Evolutionary conservation across 2,329 filamentous ascomycete genomes (phyloP), one percentile per base, ranked within the genome.

Genomic region (Stagonosporopsis cucurbitacearum): DNA sequence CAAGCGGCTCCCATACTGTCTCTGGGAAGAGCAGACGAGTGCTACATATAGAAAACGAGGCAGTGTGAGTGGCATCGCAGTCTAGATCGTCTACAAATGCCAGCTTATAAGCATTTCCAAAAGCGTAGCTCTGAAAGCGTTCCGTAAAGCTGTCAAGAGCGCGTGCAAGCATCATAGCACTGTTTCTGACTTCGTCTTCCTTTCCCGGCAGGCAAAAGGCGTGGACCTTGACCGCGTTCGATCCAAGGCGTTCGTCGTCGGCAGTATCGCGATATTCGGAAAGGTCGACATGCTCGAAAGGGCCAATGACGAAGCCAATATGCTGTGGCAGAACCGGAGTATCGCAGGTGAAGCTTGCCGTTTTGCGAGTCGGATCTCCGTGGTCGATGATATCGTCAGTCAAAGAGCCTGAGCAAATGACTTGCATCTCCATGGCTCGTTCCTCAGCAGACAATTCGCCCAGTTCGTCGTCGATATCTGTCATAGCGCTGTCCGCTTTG

Each of bases 21-120:
- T 92, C 87, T 0, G 92, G 90, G 67, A 92, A 96, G 0, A 99
- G 84, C 1, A 99, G 80, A 37, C 91, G 86, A 45, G 85, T 94
- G 78, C 91, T 98, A 77, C 92, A 92, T 28, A 99, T 86, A 0
- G 93, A 90, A 64, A 99, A 82, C 0, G 90, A 94, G 30, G 92
- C 92, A 8, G 92, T 86, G 17, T 92, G 85, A 19, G 89, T 81
- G 1, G 89, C 89, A 54, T 96, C 90, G 26, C 85, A 81, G 1
- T 88, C 79, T 72, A 95, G 84, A 73, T 99, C 95, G 66, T 99
- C 95, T 17, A 99, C 88, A 66, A 99, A 99, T 64, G 91, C 93
- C 50, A 98, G 79, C 69, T 96, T 96, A 81, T 96, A 98, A 69
- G 90, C 92, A 25, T 90, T 86, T 6, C 70, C 71, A 72, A 95